Evolutionary conservation across 768 basidiomycete species (phyloP), one percentile per base, ranked within the genome.

Genomic region (Agrocybe chaxingu): DNA sequence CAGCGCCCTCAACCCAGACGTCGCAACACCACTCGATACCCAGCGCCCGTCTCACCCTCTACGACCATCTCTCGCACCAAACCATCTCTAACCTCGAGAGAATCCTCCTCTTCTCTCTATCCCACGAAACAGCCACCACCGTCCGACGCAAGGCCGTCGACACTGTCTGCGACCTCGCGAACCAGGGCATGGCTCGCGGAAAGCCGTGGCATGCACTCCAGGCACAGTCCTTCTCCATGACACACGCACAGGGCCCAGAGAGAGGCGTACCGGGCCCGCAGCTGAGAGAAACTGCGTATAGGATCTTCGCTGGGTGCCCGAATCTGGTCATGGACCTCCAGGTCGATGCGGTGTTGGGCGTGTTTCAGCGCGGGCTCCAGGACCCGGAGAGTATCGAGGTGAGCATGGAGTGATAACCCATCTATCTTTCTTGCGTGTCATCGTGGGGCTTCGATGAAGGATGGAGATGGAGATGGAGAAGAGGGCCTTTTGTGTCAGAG

Each of bases 181-280:
- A 85, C 48, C 80, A 87, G 51, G 80, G 80, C 8, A 89, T 92
- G 85, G 62, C 66, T 11, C 77, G 88, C 1, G 90, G 89, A 0
- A 67, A 87, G 7, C 89, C 88, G 2, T 92, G 89, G 89, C 88
- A 89, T 60, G 85, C 84, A 2, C 71, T 92, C 1, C 89, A 91
- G 60, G 80, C 79, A 0, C 85, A 85, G 47, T 74, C 77, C 0
- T 91, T 91, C 58, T 73, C 67, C 41, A 87, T 89, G 85, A 74
- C 79, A 0, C 76, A 78, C 49, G 66, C 60, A 4, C 52, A 45
- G 51, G 50, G 48, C 29, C 50, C 4, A 29, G 46, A 57, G 44
- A 49, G 54, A 48, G 53, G 59, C 37, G 53, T 57, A 52, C 18
- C 49, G 48, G 7, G 53, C 47, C 36, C 53, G 19, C 67, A 68